Evolutionary conservation across 129 eudicot species (phyloP).

Genomic region (Artemisia tridentata): DNA sequence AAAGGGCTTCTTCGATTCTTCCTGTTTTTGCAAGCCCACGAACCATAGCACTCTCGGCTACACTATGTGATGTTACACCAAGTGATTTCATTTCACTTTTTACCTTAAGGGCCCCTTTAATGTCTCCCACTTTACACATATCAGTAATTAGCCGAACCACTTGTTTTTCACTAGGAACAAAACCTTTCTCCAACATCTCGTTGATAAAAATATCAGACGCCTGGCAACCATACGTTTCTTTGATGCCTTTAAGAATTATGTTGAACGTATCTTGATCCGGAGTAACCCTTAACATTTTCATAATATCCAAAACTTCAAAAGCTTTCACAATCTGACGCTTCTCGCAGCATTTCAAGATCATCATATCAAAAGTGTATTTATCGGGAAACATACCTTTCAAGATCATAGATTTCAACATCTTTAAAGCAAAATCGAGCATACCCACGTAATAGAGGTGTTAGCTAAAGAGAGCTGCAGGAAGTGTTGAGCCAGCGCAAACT

Average conservation of each 20-base stretch:
- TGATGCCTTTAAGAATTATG: conserved; percentile 57
- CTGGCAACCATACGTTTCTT: conserved; percentile 36
- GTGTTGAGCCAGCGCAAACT: too few species aligned
- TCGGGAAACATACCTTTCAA: conserved; percentile 50
- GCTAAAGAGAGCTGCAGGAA: too few species aligned
- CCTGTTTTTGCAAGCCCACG: conserved; percentile 74
- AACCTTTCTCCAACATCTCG: conserved; percentile 64
- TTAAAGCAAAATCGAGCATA: conserved; percentile 61
- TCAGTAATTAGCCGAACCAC: conserved; percentile 54
- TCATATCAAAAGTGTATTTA: conserved; percentile 53
- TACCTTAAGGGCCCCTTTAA: conserved; percentile 53
- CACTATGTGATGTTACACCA: conserved; percentile 42
- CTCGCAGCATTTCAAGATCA: conserved; percentile 52
- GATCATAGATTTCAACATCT: conserved; percentile 65
- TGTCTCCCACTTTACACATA: conserved; percentile 63
- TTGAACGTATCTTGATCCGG: conserved; percentile 59
- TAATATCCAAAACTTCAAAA: conserved; percentile 54
- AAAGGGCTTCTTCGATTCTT: conserved; percentile 66
- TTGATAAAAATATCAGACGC: conserved; percentile 41
- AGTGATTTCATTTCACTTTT: conserved; percentile 53
- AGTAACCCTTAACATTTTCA: conserved; percentile 40
- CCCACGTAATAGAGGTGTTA: too few species aligned
- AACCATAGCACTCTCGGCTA: conserved; percentile 78
- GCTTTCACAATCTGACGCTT: conserved; percentile 60
- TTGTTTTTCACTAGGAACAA: conserved; percentile 53